Conservation (phyloP, 139 green algal genomes). For the Bryopsis sp. region DNA sequence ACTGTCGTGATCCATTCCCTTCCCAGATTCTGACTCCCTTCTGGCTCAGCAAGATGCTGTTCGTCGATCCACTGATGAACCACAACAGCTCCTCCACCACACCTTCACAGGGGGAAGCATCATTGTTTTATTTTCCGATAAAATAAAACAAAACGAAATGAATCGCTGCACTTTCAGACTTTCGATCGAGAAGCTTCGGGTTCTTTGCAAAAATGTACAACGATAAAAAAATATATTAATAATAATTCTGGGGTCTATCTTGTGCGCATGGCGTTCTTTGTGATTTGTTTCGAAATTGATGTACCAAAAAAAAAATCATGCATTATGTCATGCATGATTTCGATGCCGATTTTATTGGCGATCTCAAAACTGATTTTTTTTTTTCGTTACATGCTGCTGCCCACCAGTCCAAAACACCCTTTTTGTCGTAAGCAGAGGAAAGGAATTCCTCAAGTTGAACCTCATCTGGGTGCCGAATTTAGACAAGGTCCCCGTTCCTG, state of each 20-base stretch:
- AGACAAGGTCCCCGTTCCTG: conserved; percentile 88
- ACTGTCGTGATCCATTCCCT: conserved; percentile 17
- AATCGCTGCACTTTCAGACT: no score
- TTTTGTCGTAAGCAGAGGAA: conserved; percentile 97
- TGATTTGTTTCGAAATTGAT: no score
- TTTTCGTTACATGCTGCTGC: no score
- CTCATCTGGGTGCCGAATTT: conserved; percentile 82
- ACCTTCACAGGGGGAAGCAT: conserved; percentile 51
- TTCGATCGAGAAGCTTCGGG: no score
- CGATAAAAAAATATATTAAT: not conserved
- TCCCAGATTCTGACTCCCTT: conserved; percentile 96
- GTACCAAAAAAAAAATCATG: no score
- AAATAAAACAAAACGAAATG: no score
- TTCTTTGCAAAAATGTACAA: not conserved
- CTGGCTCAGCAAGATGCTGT: conserved; percentile 69
- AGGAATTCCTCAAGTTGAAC: conserved; percentile 91
- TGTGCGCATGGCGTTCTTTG: no score
- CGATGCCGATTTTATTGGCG: no score
- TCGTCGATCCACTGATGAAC: conserved; percentile 88
- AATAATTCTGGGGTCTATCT: not conserved
- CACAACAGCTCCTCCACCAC: conserved; percentile 98
- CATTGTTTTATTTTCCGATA: no score
- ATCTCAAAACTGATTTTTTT: no score
- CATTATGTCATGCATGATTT: no score
- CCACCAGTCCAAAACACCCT: conserved; percentile 88